Base-by-base conservation (phyloP, 1,284 basidiomycete species). In the Cystobasidium pallidum region DNA sequence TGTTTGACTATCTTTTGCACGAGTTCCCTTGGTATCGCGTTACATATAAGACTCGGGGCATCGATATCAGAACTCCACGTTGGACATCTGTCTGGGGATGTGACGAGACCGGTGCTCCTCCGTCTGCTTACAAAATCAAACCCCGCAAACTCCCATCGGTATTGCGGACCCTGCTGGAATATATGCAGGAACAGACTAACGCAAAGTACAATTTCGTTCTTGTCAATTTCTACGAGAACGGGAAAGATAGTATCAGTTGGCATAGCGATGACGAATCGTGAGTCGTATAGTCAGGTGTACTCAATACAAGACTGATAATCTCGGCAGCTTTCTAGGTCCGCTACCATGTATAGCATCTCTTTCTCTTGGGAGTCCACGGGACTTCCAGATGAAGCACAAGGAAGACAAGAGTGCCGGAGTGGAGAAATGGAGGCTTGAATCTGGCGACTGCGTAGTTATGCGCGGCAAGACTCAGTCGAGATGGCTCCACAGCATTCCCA, bases 401-500 rank as follows among this genome's bases (percentile, higher is more conserved):
- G 76, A 76, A 13, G 76, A 80, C 63, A 78, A 78, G 36, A 72
- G 70, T 8, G 77, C 75, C 8, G 75, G 76, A 4, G 75, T 77
- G 0, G 78, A 81, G 52, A 81, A 81, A 63, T 80, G 80, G 63
- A 62, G 61, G 3, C 70, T 82, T 45, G 70, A 76, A 15, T 76
- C 79, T 36, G 81, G 81, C 21, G 81, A 81, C 66, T 78, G 82
- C 76, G 77, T 82, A 15, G 76, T 82, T 24, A 82, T 82, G 82
- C 76, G 79, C 15, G 82, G 81, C 0, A 75, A 63, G 41, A 82
- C 81, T 4, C 82, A 82, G 67, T 75, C 77, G 45, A 77, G 80
- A 28, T 82, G 80, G 80, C 75, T 81, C 55, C 82, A 82, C 74
- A 76, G 78, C 43, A 77, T 82, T 8, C 81, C 82, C 1, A 82